Evolutionary conservation across 495 filamentous ascomycete genomes (phyloP).

Genomic region (Penicillium tannophilum): DNA sequence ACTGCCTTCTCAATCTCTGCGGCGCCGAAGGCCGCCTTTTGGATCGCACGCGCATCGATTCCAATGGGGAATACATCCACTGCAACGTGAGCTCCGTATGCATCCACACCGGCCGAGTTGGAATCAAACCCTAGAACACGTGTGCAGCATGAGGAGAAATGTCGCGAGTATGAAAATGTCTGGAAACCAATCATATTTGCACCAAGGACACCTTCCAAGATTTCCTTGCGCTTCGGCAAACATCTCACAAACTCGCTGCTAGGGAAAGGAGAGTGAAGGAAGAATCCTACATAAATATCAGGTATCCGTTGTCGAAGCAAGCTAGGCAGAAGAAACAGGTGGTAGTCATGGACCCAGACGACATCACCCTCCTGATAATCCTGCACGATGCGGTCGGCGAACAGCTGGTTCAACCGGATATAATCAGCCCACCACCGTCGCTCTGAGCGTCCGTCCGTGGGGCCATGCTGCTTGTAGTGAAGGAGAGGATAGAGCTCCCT

Average conservation of each 20-base stretch:
- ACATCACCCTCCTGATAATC: slow-evolving; percentile 89
- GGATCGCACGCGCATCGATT: slow-evolving; percentile 74
- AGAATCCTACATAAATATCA: slow-evolving; percentile 88
- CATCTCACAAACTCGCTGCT: slow-evolving; percentile 92
- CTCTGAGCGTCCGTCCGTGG: slow-evolving; percentile 78
- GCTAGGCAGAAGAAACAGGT: slow-evolving; percentile 82
- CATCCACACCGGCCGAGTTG: slow-evolving; percentile 76
- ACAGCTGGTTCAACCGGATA: slow-evolving; percentile 80
- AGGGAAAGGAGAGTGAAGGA: slow-evolving; percentile 88
- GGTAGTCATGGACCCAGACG: slow-evolving; percentile 89
- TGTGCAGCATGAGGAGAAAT: slow-evolving; percentile 91
- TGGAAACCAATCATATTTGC: slow-evolving; percentile 93
- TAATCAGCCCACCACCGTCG: slow-evolving; percentile 89
- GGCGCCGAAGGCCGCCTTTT: slow-evolving; percentile 68
- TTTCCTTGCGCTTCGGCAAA: slow-evolving; percentile 79
- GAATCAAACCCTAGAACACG: slow-evolving; percentile 85
- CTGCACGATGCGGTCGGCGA: slow-evolving; percentile 81
- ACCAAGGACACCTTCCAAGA: slow-evolving; percentile 83
- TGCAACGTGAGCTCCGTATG: slow-evolving; percentile 82
- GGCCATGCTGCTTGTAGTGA: slow-evolving; percentile 91
- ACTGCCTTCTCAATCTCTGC: slow-evolving; percentile 68
- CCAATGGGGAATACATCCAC: slow-evolving; percentile 92
- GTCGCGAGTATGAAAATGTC: slow-evolving; percentile 86
- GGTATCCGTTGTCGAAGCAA: slow-evolving; percentile 80
- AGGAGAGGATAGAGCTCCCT: slow-evolving; percentile 85